phyloP scores from a whole-genome alignment of 768 basidiomycete genomes.

The Multifurca ochricompacta region DNA sequence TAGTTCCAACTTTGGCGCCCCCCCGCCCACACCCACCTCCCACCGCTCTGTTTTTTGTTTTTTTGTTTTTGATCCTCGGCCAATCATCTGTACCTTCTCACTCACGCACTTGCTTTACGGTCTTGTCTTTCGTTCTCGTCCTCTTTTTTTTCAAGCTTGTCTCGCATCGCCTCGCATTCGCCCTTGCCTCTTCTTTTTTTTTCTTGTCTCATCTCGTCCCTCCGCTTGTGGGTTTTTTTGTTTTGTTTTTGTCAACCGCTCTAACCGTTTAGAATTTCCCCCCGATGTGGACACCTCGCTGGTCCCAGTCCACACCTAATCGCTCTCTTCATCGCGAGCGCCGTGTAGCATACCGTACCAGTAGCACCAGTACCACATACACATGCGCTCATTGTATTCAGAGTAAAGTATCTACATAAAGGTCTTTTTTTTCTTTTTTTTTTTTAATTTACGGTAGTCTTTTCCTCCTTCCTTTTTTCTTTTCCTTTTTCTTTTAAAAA shows the following conservation, averaged over 20 bases:
- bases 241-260: neutral
- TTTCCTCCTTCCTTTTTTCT: no score
- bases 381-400: conserved; percentile 7
- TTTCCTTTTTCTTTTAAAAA: neutral
- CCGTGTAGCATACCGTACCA: conserved; percentile 6
- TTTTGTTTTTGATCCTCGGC: no score
- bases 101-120: conserved; percentile 3
- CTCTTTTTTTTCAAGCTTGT: neutral
- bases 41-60: neutral
- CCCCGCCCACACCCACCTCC: no score
- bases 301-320: neutral
- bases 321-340: conserved; percentile 4
- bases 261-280: neutral
- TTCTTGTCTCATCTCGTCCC: neutral
- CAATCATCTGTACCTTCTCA: neutral
- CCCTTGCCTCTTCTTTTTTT: neutral
- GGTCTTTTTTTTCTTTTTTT: no score
- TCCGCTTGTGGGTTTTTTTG: neutral
- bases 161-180: neutral
- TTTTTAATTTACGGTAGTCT: no score
- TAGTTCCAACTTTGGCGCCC: neutral
- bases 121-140: neutral
- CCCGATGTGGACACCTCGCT: neutral
- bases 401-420: conserved; percentile 5
- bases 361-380: conserved; percentile 1